Conservation (phyloP, 352 stramenopile species). For the Phytophthora pini region DNA sequence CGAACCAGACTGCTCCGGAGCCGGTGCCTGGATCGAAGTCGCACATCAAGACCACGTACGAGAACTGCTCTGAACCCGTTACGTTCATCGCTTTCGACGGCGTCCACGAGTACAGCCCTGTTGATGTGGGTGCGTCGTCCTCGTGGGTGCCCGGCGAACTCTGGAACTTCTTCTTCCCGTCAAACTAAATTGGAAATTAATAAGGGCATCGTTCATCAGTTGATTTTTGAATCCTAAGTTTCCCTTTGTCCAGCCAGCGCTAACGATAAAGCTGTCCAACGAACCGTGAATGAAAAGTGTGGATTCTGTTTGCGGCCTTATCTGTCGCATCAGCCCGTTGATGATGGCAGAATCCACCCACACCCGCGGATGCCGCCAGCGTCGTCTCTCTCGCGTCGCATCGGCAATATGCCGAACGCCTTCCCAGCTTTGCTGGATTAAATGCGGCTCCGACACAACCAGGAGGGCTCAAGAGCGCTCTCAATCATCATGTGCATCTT, state of each 20-base stretch:
- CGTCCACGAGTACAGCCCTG: slow-evolving; percentile 36
- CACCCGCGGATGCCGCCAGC: background rate
- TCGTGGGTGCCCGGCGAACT: slow-evolving; percentile 34
- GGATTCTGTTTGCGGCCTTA: background rate
- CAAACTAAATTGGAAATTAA: background rate
- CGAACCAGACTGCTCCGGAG: slow-evolving; percentile 26
- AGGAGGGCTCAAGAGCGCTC: too few species aligned
- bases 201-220: too few species aligned
- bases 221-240: too few species aligned
- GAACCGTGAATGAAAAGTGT: too few species aligned
- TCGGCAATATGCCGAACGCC: background rate
- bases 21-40: slow-evolving; percentile 28
- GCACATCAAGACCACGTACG: slow-evolving; percentile 48
- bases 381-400: background rate
- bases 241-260: too few species aligned
- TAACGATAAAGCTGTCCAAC: too few species aligned
- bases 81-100: slow-evolving; percentile 41
- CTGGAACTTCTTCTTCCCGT: slow-evolving; percentile 41
- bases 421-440: too few species aligned
- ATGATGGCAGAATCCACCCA: slow-evolving; percentile 4
- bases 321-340: slow-evolving; percentile 3
- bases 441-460: background rate
- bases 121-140: slow-evolving; percentile 22
- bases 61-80: slow-evolving; percentile 38
- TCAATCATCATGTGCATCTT: background rate